Evolutionary conservation across 164 flowering plant genomes (phyloP), one percentile per base, ranked within the genome.

Genomic region (Saururus chinensis): DNA sequence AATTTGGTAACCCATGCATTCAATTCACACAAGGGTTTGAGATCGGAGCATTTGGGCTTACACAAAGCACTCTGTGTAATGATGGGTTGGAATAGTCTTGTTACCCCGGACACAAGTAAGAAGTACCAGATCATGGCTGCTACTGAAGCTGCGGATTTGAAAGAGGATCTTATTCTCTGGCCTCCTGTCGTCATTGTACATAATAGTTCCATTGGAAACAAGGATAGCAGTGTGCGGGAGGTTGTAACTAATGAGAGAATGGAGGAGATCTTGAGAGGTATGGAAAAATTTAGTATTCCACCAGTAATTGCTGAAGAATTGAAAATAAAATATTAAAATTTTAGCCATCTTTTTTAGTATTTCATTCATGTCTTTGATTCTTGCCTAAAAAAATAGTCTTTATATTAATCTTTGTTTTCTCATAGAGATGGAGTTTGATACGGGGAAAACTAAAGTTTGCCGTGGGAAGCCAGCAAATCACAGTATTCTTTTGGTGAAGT

Each of bases 81-180:
- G 65, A 77, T 82, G 88, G 93, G 92, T 51, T 89, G 93, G 93
- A 74, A 71, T 55, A 68, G 76, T 67, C 62, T 56, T 10, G 69
- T 60, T 10, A 45, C 60, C 24, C 65, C 76, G 12, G 75, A 72
- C 24, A 48, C 57, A 72, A 1, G 64, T 22, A 80, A 78, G 80
- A 48, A 17, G 41, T 64, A 58, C 59, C 75, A 74, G 58, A 51
- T 19, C 11, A 60, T 87, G 60, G 66, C 88, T 49, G 62, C 67
- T 60, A 64, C 67, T 26, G 81, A 85, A 66, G 75, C 78, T 62
- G 56, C 64, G 57, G 74, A 80, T 64, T 26, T 76, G 70, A 83
- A 76, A 64, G 80, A 80, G 59, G 96, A 89, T 61, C 81, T 89
- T 22, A 71, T 87, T 56, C 70, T 87, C 22, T 87, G 96, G 93